Evolutionary conservation across 495 filamentous ascomycete genomes (phyloP), one percentile per base, ranked within the genome.

Genomic region (Parmelia sp.): DNA sequence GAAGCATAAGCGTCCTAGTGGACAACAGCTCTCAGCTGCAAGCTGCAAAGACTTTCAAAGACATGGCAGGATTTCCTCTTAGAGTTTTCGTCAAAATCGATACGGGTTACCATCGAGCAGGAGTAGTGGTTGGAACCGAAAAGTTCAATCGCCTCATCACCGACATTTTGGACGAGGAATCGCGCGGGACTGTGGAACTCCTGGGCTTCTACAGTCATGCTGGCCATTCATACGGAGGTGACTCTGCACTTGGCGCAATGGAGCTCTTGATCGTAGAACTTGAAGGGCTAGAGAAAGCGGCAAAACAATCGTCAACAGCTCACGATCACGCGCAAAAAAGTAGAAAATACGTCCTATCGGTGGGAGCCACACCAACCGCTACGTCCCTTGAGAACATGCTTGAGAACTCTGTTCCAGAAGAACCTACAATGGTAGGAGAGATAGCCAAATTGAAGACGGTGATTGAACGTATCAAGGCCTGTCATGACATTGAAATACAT

Each of bases 291-390:
- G 72, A 77, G 62, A 73, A 77, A 6, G 86, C 84, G 7, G 74
- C 83, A 15, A 62, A 65, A 10, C 56, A 65, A 14, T 76, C 82
- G 31, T 63, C 72, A 35, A 67, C 25, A 69, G 33, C 40, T 44
- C 35, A 31, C 57, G 11, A 42, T 35, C 53, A 57, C 51, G 53
- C 60, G 39, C 64, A 58, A 10, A 60, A 70, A 27, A 77, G 76
- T 4, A 23, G 6, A 25, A 51, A 51, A 37, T 69, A 92, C 25
- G 79, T 86, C 1, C 74, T 96, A 19, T 89, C 86, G 6, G 85
- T 93, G 4, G 91, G 91, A 4, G 91, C 91, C 1, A 92, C 91
- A 42, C 91, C 91, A 3, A 94, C 91, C 11, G 84, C 87, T 12
- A 84, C 85, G 0, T 81, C 84, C 19, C 72, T 78, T 14, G 74